Evolutionary conservation across 1,139 yeast species (phyloP).

Genomic region (Nakaseomyces nivariensis): DNA sequence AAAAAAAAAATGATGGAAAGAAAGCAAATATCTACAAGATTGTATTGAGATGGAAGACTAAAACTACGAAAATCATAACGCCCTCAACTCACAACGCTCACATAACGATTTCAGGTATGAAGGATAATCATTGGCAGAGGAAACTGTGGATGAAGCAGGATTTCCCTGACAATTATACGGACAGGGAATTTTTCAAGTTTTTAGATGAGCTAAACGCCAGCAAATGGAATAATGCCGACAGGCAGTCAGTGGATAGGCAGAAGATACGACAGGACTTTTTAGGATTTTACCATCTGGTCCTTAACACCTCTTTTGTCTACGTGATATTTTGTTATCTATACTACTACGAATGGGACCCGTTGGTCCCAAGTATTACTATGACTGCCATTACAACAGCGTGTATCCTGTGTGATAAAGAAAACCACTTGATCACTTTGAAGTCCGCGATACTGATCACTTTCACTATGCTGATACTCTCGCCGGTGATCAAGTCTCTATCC

Average conservation of each 20-base stretch:
- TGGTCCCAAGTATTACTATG: conserved; percentile 6
- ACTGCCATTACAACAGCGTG: conserved; percentile 5
- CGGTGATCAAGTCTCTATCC: conserved; percentile 80
- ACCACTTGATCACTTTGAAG: conserved; percentile 31
- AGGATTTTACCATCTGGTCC: conserved; percentile 20
- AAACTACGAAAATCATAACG: too few species aligned
- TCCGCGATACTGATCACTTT: conserved; percentile 62
- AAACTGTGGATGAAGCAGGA: conserved; percentile 80
- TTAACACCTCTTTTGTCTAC: conserved; percentile 28
- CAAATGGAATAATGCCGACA: conserved; percentile 10
- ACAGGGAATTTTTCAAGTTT: conserved; percentile 65
- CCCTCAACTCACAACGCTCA: too few species aligned
- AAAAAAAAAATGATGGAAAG: too few species aligned
- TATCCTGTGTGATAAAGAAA: background rate
- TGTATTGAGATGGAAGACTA: too few species aligned
- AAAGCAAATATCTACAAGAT: too few species aligned
- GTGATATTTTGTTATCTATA: conserved; percentile 33
- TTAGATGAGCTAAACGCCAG: conserved; percentile 52
- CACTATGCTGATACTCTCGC: conserved; percentile 68
- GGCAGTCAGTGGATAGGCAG: conserved; percentile 35
- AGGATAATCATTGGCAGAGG: conserved; percentile 51
- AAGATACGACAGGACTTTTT: conserved; percentile 39
- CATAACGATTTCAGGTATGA: conserved; percentile 10
- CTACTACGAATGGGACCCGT: conserved; percentile 22
- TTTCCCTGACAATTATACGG: conserved; percentile 88